phyloP scores from a whole-genome alignment of 352 stramenopile species.

The Phytophthora chlamydospora region DNA sequence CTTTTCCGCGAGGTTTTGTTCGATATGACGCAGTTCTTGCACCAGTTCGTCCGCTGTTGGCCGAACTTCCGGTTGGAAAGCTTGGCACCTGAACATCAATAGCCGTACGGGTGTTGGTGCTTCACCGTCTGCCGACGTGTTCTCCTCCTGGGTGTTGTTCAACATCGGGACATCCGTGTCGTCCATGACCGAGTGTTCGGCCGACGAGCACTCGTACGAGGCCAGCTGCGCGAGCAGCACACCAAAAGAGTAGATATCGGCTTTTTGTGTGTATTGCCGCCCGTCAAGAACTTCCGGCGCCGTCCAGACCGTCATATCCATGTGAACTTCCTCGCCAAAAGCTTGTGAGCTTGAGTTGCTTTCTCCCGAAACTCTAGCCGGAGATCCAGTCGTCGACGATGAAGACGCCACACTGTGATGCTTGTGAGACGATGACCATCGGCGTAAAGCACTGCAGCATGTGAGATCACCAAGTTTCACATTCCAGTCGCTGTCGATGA shows the following conservation, averaged over 20 bases:
- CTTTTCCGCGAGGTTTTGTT: conserved; percentile 33
- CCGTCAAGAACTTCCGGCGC: conserved; percentile 50
- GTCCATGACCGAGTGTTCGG: conserved; percentile 41
- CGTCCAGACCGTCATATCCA: conserved; percentile 60
- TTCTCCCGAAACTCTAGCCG: conserved; percentile 11
- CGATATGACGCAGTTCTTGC: conserved; percentile 36
- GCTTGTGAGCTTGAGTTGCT: conserved; percentile 23
- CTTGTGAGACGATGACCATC: conserved; percentile 45
- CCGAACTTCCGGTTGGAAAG: conserved; percentile 51
- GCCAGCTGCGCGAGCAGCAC: conserved; percentile 45
- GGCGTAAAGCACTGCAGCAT: conserved; percentile 44
- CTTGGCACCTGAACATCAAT: conserved; percentile 48
- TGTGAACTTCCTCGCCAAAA: conserved; percentile 35
- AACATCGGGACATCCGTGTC: conserved; percentile 51
- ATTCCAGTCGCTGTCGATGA: conserved; percentile 43
- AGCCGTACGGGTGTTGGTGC: conserved; percentile 39
- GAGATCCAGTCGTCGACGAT: conserved; percentile 1
- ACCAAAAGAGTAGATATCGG: conserved; percentile 55
- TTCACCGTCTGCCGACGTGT: conserved; percentile 21
- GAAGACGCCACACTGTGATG: conserved; percentile 2
- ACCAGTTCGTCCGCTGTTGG: conserved; percentile 43
- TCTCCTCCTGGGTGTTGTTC: conserved; percentile 29
- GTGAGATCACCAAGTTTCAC: conserved; percentile 55
- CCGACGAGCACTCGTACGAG: conserved; percentile 46
- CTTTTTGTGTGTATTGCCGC: conserved; percentile 51